Evolutionary conservation across 2,329 filamentous ascomycete genomes (phyloP).

Genomic region (Aspergillus texensis): DNA sequence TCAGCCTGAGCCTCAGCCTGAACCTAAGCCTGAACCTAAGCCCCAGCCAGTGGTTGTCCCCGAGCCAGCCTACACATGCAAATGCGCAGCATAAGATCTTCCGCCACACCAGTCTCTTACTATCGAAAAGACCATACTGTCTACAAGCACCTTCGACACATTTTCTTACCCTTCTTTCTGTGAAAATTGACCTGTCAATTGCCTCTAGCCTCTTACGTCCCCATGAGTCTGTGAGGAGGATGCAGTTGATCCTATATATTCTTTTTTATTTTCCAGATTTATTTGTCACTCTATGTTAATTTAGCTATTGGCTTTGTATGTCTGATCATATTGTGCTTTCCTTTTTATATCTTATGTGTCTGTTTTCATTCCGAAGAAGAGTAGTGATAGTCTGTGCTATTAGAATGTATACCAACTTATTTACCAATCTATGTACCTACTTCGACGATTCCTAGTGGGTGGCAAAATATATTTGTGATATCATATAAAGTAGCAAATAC

Average conservation of each 20-base stretch:
- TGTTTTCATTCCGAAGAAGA: not conserved
- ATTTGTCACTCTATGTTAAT: not conserved
- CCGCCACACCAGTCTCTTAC: not conserved
- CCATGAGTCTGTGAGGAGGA: not conserved
- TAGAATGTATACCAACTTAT: not conserved
- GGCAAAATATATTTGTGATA: not conserved
- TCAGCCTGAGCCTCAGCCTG: conserved; percentile 7
- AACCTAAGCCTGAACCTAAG: conserved; percentile 3
- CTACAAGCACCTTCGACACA: not conserved
- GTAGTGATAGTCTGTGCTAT: not conserved
- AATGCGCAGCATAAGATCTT: conserved; percentile 3
- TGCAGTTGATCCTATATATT: conserved; percentile 7
- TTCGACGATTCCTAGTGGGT: not conserved
- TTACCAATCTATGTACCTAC: too few relatives aligned
- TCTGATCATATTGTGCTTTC: not conserved
- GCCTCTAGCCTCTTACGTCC: not conserved
- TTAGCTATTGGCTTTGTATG: not conserved
- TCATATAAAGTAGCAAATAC: too few relatives aligned
- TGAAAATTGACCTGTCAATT: conserved; percentile 3
- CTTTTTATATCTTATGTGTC: not conserved
- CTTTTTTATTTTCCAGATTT: not conserved
- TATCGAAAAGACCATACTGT: not conserved
- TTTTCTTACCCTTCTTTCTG: not conserved
- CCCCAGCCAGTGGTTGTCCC: conserved; percentile 8
- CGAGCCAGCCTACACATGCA: conserved; percentile 10